Evolutionary conservation across 208 protist genomes (phyloP).

Genomic region (Acanthamoeba castellanii): DNA sequence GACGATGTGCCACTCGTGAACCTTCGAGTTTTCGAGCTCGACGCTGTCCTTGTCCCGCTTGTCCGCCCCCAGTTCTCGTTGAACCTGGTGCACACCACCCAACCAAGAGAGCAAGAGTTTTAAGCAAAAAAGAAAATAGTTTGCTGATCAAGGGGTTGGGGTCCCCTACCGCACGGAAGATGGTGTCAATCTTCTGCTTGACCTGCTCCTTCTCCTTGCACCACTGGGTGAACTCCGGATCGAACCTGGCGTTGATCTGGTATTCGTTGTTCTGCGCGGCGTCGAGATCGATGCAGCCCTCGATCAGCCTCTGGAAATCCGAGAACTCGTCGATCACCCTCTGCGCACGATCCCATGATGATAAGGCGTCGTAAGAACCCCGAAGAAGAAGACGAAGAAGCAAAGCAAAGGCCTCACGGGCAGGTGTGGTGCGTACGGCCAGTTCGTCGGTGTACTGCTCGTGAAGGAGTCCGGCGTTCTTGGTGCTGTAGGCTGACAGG

Average conservation of each 20-base stretch:
- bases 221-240: constrained; percentile 71
- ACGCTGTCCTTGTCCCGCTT: constrained; percentile 74
- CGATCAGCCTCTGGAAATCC: constrained; percentile 81
- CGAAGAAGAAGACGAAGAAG: neutral
- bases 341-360: neutral
- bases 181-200: constrained; percentile 56
- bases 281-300: constrained; percentile 84
- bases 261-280: constrained; percentile 80
- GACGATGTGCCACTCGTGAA: constrained; percentile 68
- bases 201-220: constrained; percentile 71
- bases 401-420: constrained; percentile 60
- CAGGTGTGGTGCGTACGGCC: neutral
- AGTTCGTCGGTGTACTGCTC: constrained; percentile 47
- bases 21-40: constrained; percentile 62
- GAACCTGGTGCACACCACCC: neutral
- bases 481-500: constrained; percentile 59
- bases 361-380: neutral
- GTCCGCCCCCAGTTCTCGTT: constrained; percentile 55
- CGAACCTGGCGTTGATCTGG: constrained; percentile 82
- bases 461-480: constrained; percentile 64
- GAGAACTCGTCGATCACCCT: constrained; percentile 74
- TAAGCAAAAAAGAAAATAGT: neutral
- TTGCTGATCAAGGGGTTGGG: neutral
- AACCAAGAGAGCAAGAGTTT: neutral
- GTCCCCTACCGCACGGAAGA: neutral